Conservation (phyloP, 208 protist genomes). For the Trypanosoma lewisi region DNA sequence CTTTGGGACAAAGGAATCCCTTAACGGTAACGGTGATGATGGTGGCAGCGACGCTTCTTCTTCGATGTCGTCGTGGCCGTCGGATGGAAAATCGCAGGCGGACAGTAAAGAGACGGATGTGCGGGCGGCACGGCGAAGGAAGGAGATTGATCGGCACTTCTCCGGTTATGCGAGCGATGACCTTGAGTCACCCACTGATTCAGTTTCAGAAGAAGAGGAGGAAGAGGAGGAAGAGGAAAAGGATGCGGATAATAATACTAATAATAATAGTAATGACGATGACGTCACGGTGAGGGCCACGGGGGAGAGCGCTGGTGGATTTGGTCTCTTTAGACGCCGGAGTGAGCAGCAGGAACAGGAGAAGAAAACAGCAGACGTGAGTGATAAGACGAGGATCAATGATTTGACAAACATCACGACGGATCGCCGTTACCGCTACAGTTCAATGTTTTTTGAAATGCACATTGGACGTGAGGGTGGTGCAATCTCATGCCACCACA, state of each 20-base stretch:
- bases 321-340: slow-evolving; percentile 17
- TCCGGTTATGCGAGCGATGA: slow-evolving; percentile 31
- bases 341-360: slow-evolving; percentile 14
- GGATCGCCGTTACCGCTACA: slow-evolving; percentile 36
- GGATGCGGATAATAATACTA: slow-evolving; percentile 7
- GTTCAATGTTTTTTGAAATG: slow-evolving; percentile 51
- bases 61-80: background rate
- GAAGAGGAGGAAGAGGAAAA: slow-evolving; percentile 28
- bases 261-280: slow-evolving; percentile 5
- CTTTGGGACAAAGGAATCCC: slow-evolving; percentile 22
- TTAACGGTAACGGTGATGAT: too few relatives aligned
- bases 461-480: slow-evolving; percentile 40
- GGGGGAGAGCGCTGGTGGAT: background rate
- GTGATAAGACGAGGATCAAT: background rate
- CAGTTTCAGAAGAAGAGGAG: slow-evolving; percentile 17
- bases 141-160: slow-evolving; percentile 34
- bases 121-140: slow-evolving; percentile 3
- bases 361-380: background rate
- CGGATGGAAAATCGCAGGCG: background rate
- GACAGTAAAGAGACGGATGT: background rate
- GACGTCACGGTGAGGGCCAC: background rate
- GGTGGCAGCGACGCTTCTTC: slow-evolving; percentile 1
- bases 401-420: background rate
- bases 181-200: slow-evolving; percentile 8
- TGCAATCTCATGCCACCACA: slow-evolving; percentile 56